Evolutionary conservation across 495 filamentous ascomycete genomes (phyloP).

Genomic region (Penicillium mononematosum): DNA sequence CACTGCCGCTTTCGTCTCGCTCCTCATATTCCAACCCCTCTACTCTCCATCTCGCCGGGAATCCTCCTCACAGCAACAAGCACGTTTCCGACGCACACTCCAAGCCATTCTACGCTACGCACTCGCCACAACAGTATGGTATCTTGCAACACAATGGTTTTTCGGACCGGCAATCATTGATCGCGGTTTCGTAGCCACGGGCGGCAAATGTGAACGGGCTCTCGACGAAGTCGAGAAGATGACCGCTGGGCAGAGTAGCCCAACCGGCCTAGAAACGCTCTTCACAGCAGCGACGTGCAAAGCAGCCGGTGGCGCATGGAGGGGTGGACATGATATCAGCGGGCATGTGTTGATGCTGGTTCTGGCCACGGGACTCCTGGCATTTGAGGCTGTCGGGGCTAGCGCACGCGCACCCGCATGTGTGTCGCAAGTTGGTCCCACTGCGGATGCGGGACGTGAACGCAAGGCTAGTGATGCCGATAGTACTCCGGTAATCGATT

Average conservation of each 20-base stretch:
- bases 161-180: constrained; percentile 91
- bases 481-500: neutral
- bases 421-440: constrained; percentile 17
- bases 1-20: constrained; percentile 63
- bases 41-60: constrained; percentile 25
- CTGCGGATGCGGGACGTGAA: constrained; percentile 42
- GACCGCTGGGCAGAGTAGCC: constrained; percentile 19
- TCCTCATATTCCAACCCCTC: constrained; percentile 58
- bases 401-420: constrained; percentile 47
- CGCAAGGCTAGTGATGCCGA: constrained; percentile 44
- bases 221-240: constrained; percentile 27
- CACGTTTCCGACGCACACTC: constrained; percentile 29
- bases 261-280: constrained; percentile 45
- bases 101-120: constrained; percentile 64
- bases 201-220: constrained; percentile 68
- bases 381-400: constrained; percentile 73
- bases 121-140: constrained; percentile 72
- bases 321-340: constrained; percentile 87
- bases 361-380: constrained; percentile 72
- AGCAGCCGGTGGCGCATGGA: constrained; percentile 76
- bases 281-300: constrained; percentile 81
- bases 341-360: constrained; percentile 95
- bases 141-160: constrained; percentile 88
- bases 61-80: constrained; percentile 23
- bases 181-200: constrained; percentile 74